These are phyloP conservation scores for Hibiscus tridactylites DNA, from an alignment of 345 rosid species.

Conservation along the genomic window DNA sequence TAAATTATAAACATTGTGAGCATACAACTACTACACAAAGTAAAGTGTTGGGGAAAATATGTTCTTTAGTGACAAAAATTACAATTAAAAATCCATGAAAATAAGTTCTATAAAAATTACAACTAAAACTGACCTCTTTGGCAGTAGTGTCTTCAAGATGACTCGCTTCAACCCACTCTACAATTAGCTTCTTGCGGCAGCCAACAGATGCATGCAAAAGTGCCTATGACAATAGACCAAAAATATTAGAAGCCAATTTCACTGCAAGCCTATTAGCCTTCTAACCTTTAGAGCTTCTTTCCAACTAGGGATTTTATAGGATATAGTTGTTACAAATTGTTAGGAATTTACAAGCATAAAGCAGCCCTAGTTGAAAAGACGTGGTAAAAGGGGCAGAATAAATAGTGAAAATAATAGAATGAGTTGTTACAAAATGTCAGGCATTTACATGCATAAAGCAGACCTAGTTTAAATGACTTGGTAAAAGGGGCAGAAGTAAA, in stretches of 20 bases:
- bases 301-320: background rate
- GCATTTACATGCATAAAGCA: background rate
- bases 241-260: background rate
- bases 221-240: conserved; percentile 36
- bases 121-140: conserved; percentile 29
- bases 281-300: background rate
- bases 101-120: background rate
- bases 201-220: conserved; percentile 84
- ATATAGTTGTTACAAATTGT: background rate
- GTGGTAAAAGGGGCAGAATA: background rate
- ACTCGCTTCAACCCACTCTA: conserved; percentile 77
- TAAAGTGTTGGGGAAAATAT: background rate
- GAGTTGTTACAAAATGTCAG: background rate
- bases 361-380: background rate
- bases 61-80: background rate
- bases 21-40: background rate
- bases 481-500: background rate
- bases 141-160: conserved; percentile 64
- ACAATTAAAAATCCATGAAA: background rate
- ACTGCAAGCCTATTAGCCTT: background rate
- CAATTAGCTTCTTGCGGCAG: conserved; percentile 49
- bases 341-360: background rate
- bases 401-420: background rate
- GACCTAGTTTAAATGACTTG: background rate
- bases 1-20: conserved; percentile 11